Base-by-base conservation (phyloP, 2,329 filamentous ascomycete species). In the Bipolaris zeicola region DNA sequence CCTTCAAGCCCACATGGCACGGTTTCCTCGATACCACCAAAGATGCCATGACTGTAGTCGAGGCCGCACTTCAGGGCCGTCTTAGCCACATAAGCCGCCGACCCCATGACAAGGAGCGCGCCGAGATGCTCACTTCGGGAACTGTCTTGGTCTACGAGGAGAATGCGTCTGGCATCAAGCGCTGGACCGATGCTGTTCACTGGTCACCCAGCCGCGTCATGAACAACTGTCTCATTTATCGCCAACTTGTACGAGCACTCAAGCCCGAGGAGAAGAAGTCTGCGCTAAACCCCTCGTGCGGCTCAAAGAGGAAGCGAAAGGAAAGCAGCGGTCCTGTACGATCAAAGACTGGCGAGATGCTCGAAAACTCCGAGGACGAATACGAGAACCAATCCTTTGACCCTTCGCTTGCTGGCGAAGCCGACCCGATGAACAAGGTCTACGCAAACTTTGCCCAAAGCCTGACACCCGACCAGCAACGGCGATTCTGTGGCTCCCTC, bases 71-170 rank as follows among this genome's bases (percentile, higher is more conserved):
- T 14, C 82, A 81, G 34, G 91, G 91, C 10, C 79, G 82, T 18
- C 79, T 94, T 7, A 84, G 83, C 46, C 92, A 95, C 74, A 90
- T 95, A 18, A 87, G 91, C 16, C 88, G 93, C 47, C 85, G 93
- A 50, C 93, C 93, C 1, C 91, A 96, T 73, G 93, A 96, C 68
- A 84, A 91, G 49, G 93, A 96, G 76, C 85, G 92, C 49, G 81
- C 82, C 22, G 82, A 86, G 18, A 84, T 96, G 49, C 95, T 96
- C 71, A 85, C 85, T 64, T 96, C 91, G 65, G 93, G 93, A 34
- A 89, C 89, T 64, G 85, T 96, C 44, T 95, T 96, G 77, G 91
- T 96, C 63, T 97, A 96, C 75, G 92, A 96, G 70, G 92, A 96
- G 74, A 89, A 91, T 59, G 88, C 91, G 0, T 96, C 92, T 0